A percentile compares a stretch with the other conserved stretches of the same genome.
Evolutionary conservation across 352 stramenopile species (phyloP).

Genomic region (Globisporangium carolinianum): DNA sequence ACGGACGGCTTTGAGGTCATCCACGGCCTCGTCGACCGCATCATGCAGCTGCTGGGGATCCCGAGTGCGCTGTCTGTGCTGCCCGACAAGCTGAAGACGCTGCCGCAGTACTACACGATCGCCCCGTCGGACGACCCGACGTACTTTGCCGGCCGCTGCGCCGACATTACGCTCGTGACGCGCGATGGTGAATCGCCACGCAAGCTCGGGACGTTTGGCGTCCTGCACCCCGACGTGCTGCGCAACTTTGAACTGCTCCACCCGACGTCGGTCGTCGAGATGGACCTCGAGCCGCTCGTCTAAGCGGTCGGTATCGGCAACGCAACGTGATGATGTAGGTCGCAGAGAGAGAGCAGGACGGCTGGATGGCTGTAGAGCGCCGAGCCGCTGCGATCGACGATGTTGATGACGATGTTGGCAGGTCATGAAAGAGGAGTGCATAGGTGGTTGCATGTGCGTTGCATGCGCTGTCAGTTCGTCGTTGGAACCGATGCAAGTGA

Average conservation of each 20-base stretch:
- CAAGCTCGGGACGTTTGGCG: slow-evolving; percentile 94
- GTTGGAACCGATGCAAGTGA: neutral
- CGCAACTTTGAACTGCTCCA: slow-evolving; percentile 97
- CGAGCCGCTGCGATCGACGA: too few species aligned
- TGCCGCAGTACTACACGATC: slow-evolving; percentile 83
- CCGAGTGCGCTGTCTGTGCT: slow-evolving; percentile 61
- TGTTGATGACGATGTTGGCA: too few species aligned
- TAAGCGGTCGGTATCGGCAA: slow-evolving; percentile 32
- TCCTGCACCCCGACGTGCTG: slow-evolving; percentile 97
- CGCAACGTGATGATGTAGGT: neutral
- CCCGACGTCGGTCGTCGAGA: slow-evolving; percentile 94
- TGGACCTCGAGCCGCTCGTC: slow-evolving; percentile 97
- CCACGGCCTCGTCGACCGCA: slow-evolving; percentile 97
- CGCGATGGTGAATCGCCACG: slow-evolving; percentile 45
- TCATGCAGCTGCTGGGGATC: slow-evolving; percentile 98
- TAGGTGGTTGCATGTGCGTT: too few species aligned
- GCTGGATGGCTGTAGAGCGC: neutral
- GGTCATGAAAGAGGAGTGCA: too few species aligned
- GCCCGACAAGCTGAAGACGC: slow-evolving; percentile 35
- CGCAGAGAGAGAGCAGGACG: slow-evolving; percentile 1
- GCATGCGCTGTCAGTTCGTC: too few species aligned
- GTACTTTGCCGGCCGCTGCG: slow-evolving; percentile 97
- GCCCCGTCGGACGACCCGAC: slow-evolving; percentile 49
- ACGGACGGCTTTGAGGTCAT: slow-evolving; percentile 99
- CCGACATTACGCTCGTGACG: slow-evolving; percentile 90